These are phyloP conservation scores for Acacia pycnantha DNA, from an alignment of 331 rosid species.

Conservation along the genomic window DNA sequence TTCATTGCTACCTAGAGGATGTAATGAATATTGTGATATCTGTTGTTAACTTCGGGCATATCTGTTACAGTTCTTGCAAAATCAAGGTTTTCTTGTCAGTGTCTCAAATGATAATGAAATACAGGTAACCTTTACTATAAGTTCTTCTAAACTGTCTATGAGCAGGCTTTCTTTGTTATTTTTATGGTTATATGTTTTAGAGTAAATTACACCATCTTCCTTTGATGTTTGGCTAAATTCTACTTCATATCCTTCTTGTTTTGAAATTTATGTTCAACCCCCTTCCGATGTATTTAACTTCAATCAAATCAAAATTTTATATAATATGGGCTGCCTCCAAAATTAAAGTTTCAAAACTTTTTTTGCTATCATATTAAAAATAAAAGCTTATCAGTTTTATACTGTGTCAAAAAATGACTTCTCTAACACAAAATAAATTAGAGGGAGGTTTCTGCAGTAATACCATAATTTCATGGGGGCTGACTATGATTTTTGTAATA, in stretches of 20 bases:
- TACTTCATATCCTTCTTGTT: not conserved
- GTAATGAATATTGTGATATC: slow-evolving; percentile 16
- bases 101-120: slow-evolving; percentile 73
- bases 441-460: not conserved
- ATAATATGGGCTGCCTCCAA: not conserved
- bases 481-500: not conserved
- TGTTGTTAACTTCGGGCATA: slow-evolving; percentile 2
- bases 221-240: not conserved
- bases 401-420: not conserved
- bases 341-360: not conserved
- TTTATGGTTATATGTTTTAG: not conserved
- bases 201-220: not conserved
- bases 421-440: not conserved
- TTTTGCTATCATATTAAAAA: not conserved
- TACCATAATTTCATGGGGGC: not conserved
- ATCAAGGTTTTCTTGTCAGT: slow-evolving; percentile 84
- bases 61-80: slow-evolving; percentile 73
- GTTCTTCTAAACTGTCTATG: slow-evolving; percentile 19
- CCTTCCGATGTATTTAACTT: not conserved
- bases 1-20: not conserved
- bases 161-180: not conserved
- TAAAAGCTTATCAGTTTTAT: not conserved
- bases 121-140: slow-evolving; percentile 55
- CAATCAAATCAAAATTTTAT: not conserved
- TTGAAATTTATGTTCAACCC: not conserved